phyloP scores from a whole-genome alignment of 768 basidiomycete genomes.

The Tricholoma hemisulphureum region DNA sequence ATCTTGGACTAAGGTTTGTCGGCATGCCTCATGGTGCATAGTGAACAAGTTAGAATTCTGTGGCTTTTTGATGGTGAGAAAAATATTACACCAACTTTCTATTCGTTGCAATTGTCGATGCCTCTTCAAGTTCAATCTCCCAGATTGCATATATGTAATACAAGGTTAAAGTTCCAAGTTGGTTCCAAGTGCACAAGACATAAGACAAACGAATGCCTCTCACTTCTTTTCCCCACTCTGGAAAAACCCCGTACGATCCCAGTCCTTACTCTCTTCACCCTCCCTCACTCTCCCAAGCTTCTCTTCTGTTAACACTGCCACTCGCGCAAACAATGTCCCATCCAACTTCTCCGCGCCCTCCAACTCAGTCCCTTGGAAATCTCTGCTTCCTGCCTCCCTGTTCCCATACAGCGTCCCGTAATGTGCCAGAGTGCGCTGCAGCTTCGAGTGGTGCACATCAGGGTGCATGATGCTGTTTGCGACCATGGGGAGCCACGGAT shows the following conservation, averaged over 20 bases:
- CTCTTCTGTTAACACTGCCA: constrained; percentile 42
- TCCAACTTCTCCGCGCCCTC: constrained; percentile 50
- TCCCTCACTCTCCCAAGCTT: constrained; percentile 28
- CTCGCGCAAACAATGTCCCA: constrained; percentile 55
- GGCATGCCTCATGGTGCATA: too few species aligned
- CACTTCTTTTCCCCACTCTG: too few species aligned
- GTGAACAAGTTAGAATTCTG: too few species aligned
- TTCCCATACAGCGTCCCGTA: constrained; percentile 28
- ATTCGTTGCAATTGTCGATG: too few species aligned
- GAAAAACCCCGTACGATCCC: constrained; percentile 21
- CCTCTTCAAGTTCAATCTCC: too few species aligned
- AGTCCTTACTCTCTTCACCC: constrained; percentile 16
- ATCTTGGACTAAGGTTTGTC: too few species aligned
- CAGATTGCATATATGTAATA: too few species aligned
- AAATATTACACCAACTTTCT: too few species aligned
- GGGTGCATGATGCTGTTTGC: constrained; percentile 55
- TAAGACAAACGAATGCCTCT: too few species aligned
- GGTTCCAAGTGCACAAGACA: too few species aligned
- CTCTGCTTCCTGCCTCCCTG: constrained; percentile 25
- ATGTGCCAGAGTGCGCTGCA: constrained; percentile 37
- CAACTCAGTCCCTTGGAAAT: constrained; percentile 33
- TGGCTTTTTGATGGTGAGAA: too few species aligned
- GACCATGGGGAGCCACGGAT: constrained; percentile 60
- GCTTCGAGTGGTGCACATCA: constrained; percentile 48
- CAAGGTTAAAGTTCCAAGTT: too few species aligned